phyloP scores from a whole-genome alignment of 805 yeast species.

The Candida glaebosa region DNA sequence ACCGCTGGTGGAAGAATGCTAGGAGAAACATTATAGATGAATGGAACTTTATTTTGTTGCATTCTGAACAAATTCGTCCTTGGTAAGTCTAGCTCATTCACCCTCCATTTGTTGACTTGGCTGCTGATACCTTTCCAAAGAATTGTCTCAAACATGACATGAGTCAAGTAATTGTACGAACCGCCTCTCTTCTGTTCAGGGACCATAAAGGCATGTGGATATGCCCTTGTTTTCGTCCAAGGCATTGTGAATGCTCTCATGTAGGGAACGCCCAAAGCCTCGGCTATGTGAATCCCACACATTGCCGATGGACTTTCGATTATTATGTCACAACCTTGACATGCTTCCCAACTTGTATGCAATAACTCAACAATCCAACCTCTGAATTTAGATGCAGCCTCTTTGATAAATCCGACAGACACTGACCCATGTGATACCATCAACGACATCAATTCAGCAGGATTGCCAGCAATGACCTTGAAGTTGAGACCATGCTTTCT shows the following conservation, averaged over 20 bases:
- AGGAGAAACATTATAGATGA: conserved; percentile 85
- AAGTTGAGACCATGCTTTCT: conserved; percentile 63
- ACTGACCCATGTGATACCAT: conserved; percentile 91
- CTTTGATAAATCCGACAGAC: conserved; percentile 77
- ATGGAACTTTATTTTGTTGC: conserved; percentile 81
- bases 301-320: conserved; percentile 96
- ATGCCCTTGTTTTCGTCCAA: conserved; percentile 93
- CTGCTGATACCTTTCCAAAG: conserved; percentile 91
- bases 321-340: conserved; percentile 75
- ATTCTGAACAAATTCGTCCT: conserved; percentile 66
- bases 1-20: conserved; percentile 87
- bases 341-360: conserved; percentile 77
- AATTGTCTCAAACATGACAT: conserved; percentile 87
- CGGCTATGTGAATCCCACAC: conserved; percentile 95
- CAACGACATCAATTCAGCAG: conserved; percentile 84
- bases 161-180: conserved; percentile 86
- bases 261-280: conserved; percentile 84
- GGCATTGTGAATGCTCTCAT: conserved; percentile 98
- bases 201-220: conserved; percentile 93
- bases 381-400: conserved; percentile 75
- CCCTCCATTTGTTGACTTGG: conserved; percentile 88
- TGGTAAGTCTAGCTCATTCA: conserved; percentile 56
- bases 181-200: conserved; percentile 95
- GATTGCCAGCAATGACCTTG: conserved; percentile 83
- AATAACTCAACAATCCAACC: conserved; percentile 81